Evolutionary conservation across 2,329 filamentous ascomycete genomes (phyloP), one percentile per base, ranked within the genome.

Genomic region (Cytospora mali): DNA sequence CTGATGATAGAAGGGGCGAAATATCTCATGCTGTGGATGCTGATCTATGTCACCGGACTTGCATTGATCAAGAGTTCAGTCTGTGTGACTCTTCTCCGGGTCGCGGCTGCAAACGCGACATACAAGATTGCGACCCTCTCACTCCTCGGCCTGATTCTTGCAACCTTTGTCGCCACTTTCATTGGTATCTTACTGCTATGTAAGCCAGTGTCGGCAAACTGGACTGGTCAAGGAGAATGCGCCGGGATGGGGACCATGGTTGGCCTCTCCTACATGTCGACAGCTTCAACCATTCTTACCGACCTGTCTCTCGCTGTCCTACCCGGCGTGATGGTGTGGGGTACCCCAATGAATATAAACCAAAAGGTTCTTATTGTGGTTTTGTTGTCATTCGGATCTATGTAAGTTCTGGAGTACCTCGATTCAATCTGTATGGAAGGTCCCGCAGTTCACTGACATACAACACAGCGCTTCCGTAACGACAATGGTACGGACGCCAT

Each of bases 321-420:
- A 7, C 73, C 73, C 0, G 74, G 69, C 2, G 55, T 74, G 4
- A 69, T 75, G 18, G 62, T 75, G 5, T 75, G 71, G 69, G 69
- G 68, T 2, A 72, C 71, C 7, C 72, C 74, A 58, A 74, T 75
- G 70, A 69, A 71, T 25, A 16, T 61, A 25, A 51, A 29, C 21
- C 58, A 66, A 4, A 71, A 72, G 57, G 39, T 72, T 6, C 63
- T 61, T 10, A 68, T 71, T 35, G 66, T 67, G n/a, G 33, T 56
- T n/a, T 59, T 72, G 25, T 62, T 72, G 39, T 70, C 68, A 4
- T 69, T 71, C 61, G 66, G 66, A 61, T 67, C 69, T 25, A 29
- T 70, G 71, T 73, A 66, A 67, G 70, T 67, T 1, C 3, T 11
- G 1, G 25, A 6, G 0, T 6, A 6, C 55, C 35, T 28, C 14